phyloP scores from a whole-genome alignment of 78 protist species.

The Pirum gemmata region DNA sequence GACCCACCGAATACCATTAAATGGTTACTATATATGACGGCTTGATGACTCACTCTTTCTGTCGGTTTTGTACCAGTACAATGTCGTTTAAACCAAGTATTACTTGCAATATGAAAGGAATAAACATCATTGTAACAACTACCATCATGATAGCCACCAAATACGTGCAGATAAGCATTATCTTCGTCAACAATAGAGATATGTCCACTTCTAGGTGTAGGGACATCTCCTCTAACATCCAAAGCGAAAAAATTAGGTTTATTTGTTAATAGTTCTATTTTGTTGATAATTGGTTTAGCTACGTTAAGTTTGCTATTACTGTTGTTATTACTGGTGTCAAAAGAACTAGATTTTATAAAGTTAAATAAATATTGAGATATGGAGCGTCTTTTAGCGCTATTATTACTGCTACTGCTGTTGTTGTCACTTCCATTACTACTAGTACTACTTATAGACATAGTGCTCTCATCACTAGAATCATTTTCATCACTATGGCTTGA shows the following conservation, averaged over 20 bases:
- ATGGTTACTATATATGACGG: constrained; percentile 1
- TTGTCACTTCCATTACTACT: too few relatives aligned
- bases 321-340: too few relatives aligned
- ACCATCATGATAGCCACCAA: constrained; percentile 44
- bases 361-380: too few relatives aligned
- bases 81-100: constrained; percentile 32
- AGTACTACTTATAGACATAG: too few relatives aligned
- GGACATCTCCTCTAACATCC: neutral
- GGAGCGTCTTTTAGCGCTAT: too few relatives aligned
- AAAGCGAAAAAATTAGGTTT: constrained; percentile 9
- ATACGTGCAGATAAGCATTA: constrained; percentile 28
- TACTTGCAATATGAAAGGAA: neutral
- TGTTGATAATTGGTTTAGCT: too few relatives aligned
- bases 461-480: too few relatives aligned
- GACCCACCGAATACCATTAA: constrained; percentile 28
- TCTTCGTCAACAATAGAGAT: constrained; percentile 10
- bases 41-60: constrained; percentile 32
- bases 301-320: too few relatives aligned
- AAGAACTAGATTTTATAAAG: too few relatives aligned
- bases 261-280: neutral
- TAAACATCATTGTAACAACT: constrained; percentile 33
- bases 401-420: too few relatives aligned
- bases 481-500: too few relatives aligned
- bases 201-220: constrained; percentile 43
- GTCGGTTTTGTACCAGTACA: constrained; percentile 37